Percentiles rank a stretch among this genome's conserved stretches.
Conservation (phyloP, 1,284 basidiomycete genomes). For the Boletus mariae region DNA sequence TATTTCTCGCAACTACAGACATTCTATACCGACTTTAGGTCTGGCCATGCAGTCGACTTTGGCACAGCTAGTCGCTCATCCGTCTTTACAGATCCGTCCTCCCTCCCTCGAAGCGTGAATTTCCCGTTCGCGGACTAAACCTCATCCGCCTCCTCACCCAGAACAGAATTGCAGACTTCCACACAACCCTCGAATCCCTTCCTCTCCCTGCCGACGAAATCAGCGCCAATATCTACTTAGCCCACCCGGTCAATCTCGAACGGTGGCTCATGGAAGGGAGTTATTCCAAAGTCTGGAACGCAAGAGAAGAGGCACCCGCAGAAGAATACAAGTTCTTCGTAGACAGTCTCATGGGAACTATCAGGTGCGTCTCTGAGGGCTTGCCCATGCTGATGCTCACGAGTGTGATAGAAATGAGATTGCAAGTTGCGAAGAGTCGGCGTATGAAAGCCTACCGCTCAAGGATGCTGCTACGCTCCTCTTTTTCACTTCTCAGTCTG, state of each 20-base stretch:
- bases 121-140: slow-evolving; percentile 87
- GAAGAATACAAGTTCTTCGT: slow-evolving; percentile 91
- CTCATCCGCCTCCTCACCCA: slow-evolving; percentile 93
- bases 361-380: slow-evolving; percentile 49
- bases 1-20: slow-evolving; percentile 92
- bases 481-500: slow-evolving; percentile 80
- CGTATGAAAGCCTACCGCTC: slow-evolving; percentile 83
- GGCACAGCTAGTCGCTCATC: not conserved
- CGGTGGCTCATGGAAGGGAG: slow-evolving; percentile 98
- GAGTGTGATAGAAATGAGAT: slow-evolving; percentile 73
- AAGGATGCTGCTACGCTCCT: slow-evolving; percentile 85
- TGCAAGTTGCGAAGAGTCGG: slow-evolving; percentile 88
- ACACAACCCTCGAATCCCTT: slow-evolving; percentile 97
- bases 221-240: slow-evolving; percentile 74
- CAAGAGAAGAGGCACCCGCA: slow-evolving; percentile 81
- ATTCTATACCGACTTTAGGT: slow-evolving; percentile 90
- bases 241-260: slow-evolving; percentile 87
- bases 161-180: slow-evolving; percentile 97
- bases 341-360: slow-evolving; percentile 89
- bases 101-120: slow-evolving; percentile 81
- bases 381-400: slow-evolving; percentile 2
- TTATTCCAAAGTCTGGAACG: slow-evolving; percentile 98
- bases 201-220: slow-evolving; percentile 72
- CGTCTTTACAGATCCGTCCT: slow-evolving; percentile 54
- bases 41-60: slow-evolving; percentile 11